These are phyloP conservation scores for Pseudogymnoascus sp. DNA, from an alignment of 2,329 filamentous ascomycete species.

Conservation along the genomic window DNA sequence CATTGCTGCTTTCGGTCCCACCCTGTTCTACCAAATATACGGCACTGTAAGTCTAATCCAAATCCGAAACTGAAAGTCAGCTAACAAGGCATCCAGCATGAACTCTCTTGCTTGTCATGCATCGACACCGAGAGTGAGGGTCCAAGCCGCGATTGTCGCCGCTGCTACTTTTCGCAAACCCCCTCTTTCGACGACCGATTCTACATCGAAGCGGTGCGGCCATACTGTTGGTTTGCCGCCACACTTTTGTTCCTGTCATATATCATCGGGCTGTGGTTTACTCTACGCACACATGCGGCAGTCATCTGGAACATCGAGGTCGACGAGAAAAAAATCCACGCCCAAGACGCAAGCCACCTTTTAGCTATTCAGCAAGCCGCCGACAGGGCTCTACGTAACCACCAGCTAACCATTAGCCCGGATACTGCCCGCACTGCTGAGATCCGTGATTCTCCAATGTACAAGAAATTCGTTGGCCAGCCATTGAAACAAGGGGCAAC, in stretches of 20 bases:
- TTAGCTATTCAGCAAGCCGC: constrained; percentile 18
- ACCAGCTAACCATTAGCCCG: constrained; percentile 20
- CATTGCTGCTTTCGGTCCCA: constrained; percentile 91
- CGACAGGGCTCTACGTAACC: constrained; percentile 19
- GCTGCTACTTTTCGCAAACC: constrained; percentile 88
- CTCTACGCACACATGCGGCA: constrained; percentile 87
- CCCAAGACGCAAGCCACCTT: constrained; percentile 24
- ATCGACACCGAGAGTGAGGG: constrained; percentile 39
- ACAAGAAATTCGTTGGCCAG: constrained; percentile 88
- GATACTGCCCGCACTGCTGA: constrained; percentile 40
- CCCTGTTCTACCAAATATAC: constrained; percentile 97
- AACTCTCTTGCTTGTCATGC: constrained; percentile 75
- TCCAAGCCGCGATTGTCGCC: constrained; percentile 66
- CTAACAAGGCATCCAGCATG: constrained; percentile 56
- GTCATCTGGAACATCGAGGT: constrained; percentile 90
- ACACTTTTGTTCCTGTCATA: constrained; percentile 85
- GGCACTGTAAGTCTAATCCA: constrained; percentile 58
- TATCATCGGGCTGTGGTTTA: constrained; percentile 90
- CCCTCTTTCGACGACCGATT: constrained; percentile 82
- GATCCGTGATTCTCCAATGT: constrained; percentile 80
- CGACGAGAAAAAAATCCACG: constrained; percentile 62
- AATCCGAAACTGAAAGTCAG: constrained; percentile 10
- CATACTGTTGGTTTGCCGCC: constrained; percentile 87
- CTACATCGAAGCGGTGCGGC: constrained; percentile 82
- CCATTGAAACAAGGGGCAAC: constrained; percentile 64